Base-by-base conservation (phyloP, 768 basidiomycete genomes). In the Tephrocybe sp. region DNA sequence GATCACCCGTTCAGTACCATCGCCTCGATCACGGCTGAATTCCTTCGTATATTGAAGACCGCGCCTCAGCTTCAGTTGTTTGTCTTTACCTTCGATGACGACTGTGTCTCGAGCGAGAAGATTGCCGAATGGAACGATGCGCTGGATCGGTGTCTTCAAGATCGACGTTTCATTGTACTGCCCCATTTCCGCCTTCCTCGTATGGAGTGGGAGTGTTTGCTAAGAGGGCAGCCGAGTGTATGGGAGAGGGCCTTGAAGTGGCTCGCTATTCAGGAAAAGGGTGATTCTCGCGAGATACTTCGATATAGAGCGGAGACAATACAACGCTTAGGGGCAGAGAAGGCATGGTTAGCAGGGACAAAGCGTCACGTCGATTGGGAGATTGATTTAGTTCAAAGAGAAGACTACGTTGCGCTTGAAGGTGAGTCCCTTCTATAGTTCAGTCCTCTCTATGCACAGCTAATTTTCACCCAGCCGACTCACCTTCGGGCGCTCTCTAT, bases 311-410 rank as follows among this genome's bases (percentile, higher is more conserved):
- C 22, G 8, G 26, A 24, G 5, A 18, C 42, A 38, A 7, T 40
- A 28, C 35, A 38, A 12, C 25, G 44, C n/a, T 38, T 46, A 16
- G 41, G n/a, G 26, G 27, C 25, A 7, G 50, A 52, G 8, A 35
- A 26, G 24, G 31, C 18, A 15, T 18, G 39, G 11, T 13, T 48
- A 2, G 15, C 5, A 16, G 24, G 30, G 25, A 43, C 18, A 13
- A 56, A 46, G 13, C 51, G 44, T 30, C 38, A 13, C 13, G 44
- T 59, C 19, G 54, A 58, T 43, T 64, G 63, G 65, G 60, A 61
- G 46, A 57, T 64, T 32, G 65, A 66, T 48, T 25, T 66, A 2
- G 55, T 64, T 15, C 52, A 63, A 44, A 53, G 59, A 12, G 61
- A 65, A 25, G 49, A 52, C 35, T 60, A 57, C 21, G 37, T 49